Base-by-base conservation (phyloP, 345 rosid genomes). In the Syzygium jambos region DNA sequence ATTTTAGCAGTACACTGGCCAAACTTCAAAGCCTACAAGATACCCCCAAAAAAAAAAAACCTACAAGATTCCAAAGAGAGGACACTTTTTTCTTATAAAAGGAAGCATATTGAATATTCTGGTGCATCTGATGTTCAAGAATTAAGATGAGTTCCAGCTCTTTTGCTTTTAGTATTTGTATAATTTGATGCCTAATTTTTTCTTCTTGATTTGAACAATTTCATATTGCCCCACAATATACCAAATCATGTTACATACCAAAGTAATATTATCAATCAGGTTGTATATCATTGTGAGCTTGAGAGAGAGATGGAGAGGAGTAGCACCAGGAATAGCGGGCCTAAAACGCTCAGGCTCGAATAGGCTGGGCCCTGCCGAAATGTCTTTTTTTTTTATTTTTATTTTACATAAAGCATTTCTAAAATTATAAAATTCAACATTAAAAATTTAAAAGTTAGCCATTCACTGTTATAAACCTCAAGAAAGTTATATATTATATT, bases 171-270 rank as follows among this genome's bases (percentile, higher is more conserved):
- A 57, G 11, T 0, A 29, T 57, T 57, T 57, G 65, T 57, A 25
- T 25, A 25, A 13, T 11, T 25, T n/a, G 65, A 57, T 57, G 65
- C 25, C 29, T 57, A 25, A 57, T 25, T 57, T 11, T 57, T 57
- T 57, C 65, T 57, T 57, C 65, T 57, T 57, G 30, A 57, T 57
- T 57, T 4, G 65, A 57, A 57, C 65, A 25, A 11, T 57, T 57
- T 57, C 65, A 25, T 0, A 25, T 57, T 57, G 25, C 65, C 0
- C 0, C 65, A 25, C 3, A 13, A 0, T 57, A 6, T 57, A 57
- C 65, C 5, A 57, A 57, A 57, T 25, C 65, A 57, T 25, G 65
- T 57, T 11, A 57, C 52, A 51, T 11, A 27, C 30, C 12, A 27
- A 27, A 16, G 0, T 0, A 59, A 59, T 59, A 59, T 59, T 59